Evolutionary conservation across 257 asterid species (phyloP), one percentile per base, ranked within the genome.

Genomic region (Eustoma russellianum): DNA sequence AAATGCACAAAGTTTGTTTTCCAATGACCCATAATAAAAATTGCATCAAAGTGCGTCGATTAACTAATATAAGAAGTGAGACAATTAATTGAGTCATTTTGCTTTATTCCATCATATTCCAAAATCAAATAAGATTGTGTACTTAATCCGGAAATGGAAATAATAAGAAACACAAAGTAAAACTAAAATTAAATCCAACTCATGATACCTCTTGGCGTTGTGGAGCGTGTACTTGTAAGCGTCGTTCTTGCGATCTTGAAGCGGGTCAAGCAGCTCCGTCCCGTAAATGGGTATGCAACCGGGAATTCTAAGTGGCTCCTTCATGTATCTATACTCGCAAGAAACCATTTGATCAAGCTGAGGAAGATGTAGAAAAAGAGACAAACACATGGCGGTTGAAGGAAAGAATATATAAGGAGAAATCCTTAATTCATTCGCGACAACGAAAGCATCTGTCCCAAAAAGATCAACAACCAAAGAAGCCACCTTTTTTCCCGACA

Each of bases 321-420:
- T 61, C 5, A 74, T 70, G n/a, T 69, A 74, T 8, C 66, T 56
- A 6, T 40, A 78, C 11, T 78, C 79, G 0, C 75, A 65, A 1
- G 69, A 62, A 2, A 75, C 71, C 61, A 69, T 73, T 5, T 45
- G 34, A 13, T 78, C 77, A 0, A 78, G 74, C 7, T 68, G 67
- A 0, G 82, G 82, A 15, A 75, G 60, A 16, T 66, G 66, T 6
- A 75, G 55, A 0, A 67, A 61, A 50, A 75, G 60, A 0, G 77
- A 28, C 1, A 79, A 53, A 5, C 72, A 52, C 56, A 17, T 16
- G 0, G 72, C 52, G 0, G 82, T 75, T 5, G 70, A 60, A 15
- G 85, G 75, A 58, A 48, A 75, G 30, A 79, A 79, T 0, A 61
- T 50, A 47, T 72, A 70, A 13, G 67, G 70, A 2, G 85, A 73